Percentiles rank a stretch among this genome's conserved stretches.
Conservation (phyloP, 2,329 filamentous ascomycete species). For the Sclerotiophoma versabilis region DNA sequence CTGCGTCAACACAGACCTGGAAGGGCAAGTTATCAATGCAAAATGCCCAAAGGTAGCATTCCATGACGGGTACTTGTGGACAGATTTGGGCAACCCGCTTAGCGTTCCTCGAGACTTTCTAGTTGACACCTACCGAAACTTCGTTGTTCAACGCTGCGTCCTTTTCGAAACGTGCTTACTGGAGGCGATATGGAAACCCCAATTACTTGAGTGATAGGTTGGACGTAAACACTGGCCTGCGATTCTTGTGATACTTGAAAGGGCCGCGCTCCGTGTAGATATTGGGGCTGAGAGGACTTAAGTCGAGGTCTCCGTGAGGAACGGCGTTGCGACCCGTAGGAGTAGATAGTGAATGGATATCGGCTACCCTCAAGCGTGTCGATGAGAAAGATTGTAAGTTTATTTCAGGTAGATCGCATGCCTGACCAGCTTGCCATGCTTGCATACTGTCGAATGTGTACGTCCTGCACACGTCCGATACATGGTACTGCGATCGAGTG, state of each 20-base stretch:
- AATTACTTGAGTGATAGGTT: not conserved
- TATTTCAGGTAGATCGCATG: not conserved
- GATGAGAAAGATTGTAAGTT: not conserved
- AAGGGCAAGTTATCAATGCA: not conserved
- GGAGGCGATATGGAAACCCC: not conserved
- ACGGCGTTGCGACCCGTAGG: not conserved
- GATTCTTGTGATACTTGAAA: slow-evolving; percentile 20
- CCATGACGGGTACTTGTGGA: not conserved
- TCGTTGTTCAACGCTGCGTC: not conserved
- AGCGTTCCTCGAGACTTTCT: too few relatives aligned
- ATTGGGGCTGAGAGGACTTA: slow-evolving; percentile 39
- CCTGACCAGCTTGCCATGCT: not conserved
- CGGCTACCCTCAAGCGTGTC: not conserved
- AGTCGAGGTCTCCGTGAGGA: slow-evolving; percentile 4
- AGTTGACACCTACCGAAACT: too few relatives aligned
- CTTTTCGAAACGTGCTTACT: not conserved
- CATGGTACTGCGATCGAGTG: not conserved
- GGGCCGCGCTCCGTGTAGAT: slow-evolving; percentile 42
- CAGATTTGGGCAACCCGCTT: too few relatives aligned
- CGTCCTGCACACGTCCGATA: not conserved
- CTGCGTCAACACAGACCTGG: not conserved
- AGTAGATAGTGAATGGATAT: not conserved
- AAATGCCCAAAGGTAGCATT: not conserved
- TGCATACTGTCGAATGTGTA: not conserved
- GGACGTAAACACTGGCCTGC: not conserved